phyloP scores from a whole-genome alignment of 768 basidiomycete species.

The Chalciporus piperatus region DNA sequence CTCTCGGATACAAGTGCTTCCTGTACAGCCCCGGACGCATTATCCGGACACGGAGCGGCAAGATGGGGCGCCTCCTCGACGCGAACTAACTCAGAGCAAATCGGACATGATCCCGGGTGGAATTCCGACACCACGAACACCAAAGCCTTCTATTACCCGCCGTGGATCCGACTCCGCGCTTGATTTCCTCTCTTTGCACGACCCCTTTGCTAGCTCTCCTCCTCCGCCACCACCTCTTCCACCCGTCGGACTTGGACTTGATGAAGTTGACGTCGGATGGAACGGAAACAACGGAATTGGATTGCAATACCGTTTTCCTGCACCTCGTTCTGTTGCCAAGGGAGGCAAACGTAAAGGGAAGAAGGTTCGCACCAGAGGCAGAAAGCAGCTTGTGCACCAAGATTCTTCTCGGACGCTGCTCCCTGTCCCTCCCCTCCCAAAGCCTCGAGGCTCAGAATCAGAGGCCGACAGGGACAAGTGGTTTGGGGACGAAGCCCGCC shows the following conservation, averaged over 20 bases:
- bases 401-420: conserved; percentile 26
- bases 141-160: conserved; percentile 20
- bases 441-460: conserved; percentile 14
- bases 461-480: conserved; percentile 16
- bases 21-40: conserved; percentile 3
- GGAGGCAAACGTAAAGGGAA: conserved; percentile 21
- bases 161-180: conserved; percentile 26
- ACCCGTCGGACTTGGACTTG: conserved; percentile 26
- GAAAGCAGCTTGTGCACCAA: conserved; percentile 24
- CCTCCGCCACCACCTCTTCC: conserved; percentile 31
- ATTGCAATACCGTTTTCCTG: conserved; percentile 32
- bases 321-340: conserved; percentile 30
- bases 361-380: conserved; percentile 14
- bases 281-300: conserved; percentile 23
- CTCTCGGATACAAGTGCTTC: conserved; percentile 19
- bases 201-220: conserved; percentile 33
- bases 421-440: conserved; percentile 15
- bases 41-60: conserved; percentile 8
- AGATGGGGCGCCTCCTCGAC: background rate
- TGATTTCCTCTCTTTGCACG: conserved; percentile 34
- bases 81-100: background rate
- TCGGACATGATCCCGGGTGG: background rate
- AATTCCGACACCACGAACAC: conserved; percentile 3
- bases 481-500: conserved; percentile 28
- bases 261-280: conserved; percentile 28